Evolutionary conservation across 495 filamentous ascomycete species (phyloP), one percentile per base, ranked within the genome.

Genomic region (Neurospora sp.): DNA sequence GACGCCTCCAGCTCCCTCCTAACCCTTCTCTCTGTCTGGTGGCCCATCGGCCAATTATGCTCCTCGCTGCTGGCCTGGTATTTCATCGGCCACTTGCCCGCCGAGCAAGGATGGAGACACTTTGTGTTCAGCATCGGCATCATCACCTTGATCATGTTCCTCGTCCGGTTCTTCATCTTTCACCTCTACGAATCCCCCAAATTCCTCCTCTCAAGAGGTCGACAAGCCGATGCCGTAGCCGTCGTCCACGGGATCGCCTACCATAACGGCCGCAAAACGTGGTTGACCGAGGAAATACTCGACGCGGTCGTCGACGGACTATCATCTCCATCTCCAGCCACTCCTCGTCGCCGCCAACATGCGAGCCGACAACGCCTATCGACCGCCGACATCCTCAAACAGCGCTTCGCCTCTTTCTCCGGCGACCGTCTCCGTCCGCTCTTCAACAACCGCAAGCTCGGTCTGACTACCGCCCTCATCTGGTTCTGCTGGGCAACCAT

Each of bases 141-240:
- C 39, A 81, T 97, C 73, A 94, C 93, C 1, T 88, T 95, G 43
- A 75, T 84, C 74, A 86, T 88, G 86, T 95, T 94, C 79, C 75
- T 90, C 70, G 82, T 90, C 72, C 92, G 93, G 7, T 94, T 94
- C 84, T 89, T 93, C 76, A 81, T 92, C 71, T 96, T 96, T 81
- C 89, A 92, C 73, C 86, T 96, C 24, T 93, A 90, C 80, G 93
- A 96, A 77, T 93, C 91, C 4, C 93, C 93, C 31, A 96, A 96
- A 78, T 95, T 86, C 76, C 82, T 94, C n/a, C 87, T 95, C 21
- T 90, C 89, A 2, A 84, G 87, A n/a, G 92, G 92, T 17, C 89
- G 91, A 15, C 91, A 94, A 77, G 84, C 87, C 6, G 89, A 93
- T 74, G 93, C 92, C 9, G 92, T 94, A 15, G 89, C 89, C 15